phyloP scores from a whole-genome alignment of 1,284 basidiomycete species.

The Sutorius eximius region DNA sequence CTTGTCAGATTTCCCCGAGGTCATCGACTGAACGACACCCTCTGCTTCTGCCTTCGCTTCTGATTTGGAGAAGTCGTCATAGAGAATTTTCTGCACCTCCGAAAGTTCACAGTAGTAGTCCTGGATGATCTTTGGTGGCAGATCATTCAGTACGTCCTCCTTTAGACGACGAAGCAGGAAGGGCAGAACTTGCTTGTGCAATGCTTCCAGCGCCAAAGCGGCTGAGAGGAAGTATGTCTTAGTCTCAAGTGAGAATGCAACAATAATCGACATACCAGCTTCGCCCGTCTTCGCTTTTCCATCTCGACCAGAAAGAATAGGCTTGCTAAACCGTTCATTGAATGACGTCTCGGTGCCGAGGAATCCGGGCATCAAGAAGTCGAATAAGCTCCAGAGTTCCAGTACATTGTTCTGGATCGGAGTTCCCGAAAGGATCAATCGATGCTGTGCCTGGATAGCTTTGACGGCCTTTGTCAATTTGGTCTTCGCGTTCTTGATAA shows the following conservation, averaged over 20 bases:
- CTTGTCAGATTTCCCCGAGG: slow-evolving; percentile 40
- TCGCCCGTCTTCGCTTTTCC: slow-evolving; percentile 95
- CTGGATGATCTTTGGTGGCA: slow-evolving; percentile 99
- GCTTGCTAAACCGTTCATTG: slow-evolving; percentile 95
- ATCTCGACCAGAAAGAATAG: slow-evolving; percentile 93
- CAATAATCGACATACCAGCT: slow-evolving; percentile 62
- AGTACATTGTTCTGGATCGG: slow-evolving; percentile 99
- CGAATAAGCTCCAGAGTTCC: slow-evolving; percentile 98
- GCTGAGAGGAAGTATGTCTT: slow-evolving; percentile 46
- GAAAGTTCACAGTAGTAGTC: slow-evolving; percentile 99
- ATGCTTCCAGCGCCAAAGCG: slow-evolving; percentile 88
- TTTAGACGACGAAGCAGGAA: slow-evolving; percentile 96
- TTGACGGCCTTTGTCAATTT: slow-evolving; percentile 98
- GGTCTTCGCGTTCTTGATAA: slow-evolving; percentile 98
- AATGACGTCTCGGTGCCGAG: slow-evolving; percentile 94
- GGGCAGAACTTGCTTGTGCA: slow-evolving; percentile 99
- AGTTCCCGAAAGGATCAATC: slow-evolving; percentile 93
- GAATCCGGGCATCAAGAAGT: slow-evolving; percentile 99
- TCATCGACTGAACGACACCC: slow-evolving; percentile 53
- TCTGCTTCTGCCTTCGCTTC: slow-evolving; percentile 68
- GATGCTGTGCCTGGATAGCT: slow-evolving; percentile 85
- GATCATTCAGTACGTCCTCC: slow-evolving; percentile 94
- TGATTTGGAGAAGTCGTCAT: slow-evolving; percentile 90
- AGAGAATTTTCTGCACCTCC: slow-evolving; percentile 88
- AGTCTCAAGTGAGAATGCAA: slow-evolving; percentile 2